These are phyloP conservation scores for Veloporphyrellus conicus DNA, from an alignment of 1,284 basidiomycete species.

Conservation along the genomic window DNA sequence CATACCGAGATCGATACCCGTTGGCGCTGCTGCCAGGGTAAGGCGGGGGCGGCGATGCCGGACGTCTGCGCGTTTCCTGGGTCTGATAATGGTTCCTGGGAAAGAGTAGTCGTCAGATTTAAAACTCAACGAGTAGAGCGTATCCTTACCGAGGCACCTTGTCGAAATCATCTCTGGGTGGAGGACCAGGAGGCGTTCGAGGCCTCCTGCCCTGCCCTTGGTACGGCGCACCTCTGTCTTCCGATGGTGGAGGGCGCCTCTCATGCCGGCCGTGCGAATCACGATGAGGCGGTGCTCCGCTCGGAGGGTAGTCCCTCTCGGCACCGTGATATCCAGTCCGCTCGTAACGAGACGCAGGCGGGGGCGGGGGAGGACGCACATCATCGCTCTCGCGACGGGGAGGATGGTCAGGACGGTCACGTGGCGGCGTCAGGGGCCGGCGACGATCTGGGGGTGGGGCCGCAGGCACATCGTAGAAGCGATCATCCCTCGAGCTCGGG, in stretches of 20 bases:
- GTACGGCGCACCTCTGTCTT: constrained; percentile 27
- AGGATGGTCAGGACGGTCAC: constrained; percentile 64
- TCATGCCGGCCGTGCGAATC: constrained; percentile 61
- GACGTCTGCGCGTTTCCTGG: constrained; percentile 49
- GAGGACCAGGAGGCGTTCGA: constrained; percentile 45
- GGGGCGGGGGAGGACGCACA: constrained; percentile 41
- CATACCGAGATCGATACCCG: constrained; percentile 52
- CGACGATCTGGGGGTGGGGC: constrained; percentile 50
- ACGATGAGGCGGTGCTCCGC: constrained; percentile 45
- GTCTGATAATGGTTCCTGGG: constrained; percentile 45
- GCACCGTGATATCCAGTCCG: constrained; percentile 35
- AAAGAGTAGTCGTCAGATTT: constrained; percentile 2
- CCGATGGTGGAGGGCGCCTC: constrained; percentile 37
- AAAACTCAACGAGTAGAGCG: neutral
- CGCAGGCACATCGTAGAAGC: constrained; percentile 54
- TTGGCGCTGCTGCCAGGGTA: constrained; percentile 41
- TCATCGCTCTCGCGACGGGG: constrained; percentile 65
- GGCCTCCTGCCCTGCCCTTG: constrained; percentile 36
- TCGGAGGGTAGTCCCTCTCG: constrained; percentile 47
- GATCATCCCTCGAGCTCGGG: constrained; percentile 45
- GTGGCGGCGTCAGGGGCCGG: constrained; percentile 54
- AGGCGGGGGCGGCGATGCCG: constrained; percentile 53
- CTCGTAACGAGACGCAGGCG: constrained; percentile 42
- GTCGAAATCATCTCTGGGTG: constrained; percentile 48
- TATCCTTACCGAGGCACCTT: constrained; percentile 46